Percentiles rank a stretch among this genome's conserved stretches.
Evolutionary conservation across 164 flowering plant species (phyloP).

Genomic region (Aristolochia fimbriata): DNA sequence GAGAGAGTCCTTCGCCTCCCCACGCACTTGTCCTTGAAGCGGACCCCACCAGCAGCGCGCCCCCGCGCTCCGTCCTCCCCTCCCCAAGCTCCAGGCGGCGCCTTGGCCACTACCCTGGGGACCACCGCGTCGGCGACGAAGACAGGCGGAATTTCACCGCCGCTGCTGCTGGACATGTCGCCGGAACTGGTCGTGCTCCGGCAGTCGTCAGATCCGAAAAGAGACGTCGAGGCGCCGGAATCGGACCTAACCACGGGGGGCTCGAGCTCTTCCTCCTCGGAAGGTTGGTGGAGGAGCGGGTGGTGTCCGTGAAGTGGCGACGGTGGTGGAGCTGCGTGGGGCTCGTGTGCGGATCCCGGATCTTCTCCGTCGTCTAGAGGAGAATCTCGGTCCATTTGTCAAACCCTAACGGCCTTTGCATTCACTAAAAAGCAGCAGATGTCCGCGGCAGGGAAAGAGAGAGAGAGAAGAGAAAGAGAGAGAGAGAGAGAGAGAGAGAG

Average conservation of each 20-base stretch:
- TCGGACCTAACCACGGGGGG: slow-evolving; percentile 10
- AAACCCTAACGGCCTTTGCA: neutral
- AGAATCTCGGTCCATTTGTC: neutral
- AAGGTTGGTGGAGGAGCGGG: slow-evolving; percentile 2
- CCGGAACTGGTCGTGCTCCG: slow-evolving; percentile 17
- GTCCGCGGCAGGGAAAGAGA: too few species aligned
- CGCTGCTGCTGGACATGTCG: slow-evolving; percentile 23
- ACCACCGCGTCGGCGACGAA: slow-evolving; percentile 12
- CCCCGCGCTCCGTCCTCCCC: neutral
- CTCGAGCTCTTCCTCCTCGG: slow-evolving; percentile 26
- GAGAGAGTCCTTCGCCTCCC: slow-evolving; percentile 32
- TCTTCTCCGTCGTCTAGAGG: too few species aligned
- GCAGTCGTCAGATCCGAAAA: slow-evolving; percentile 17
- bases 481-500: neutral
- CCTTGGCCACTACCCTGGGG: neutral
- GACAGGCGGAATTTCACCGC: slow-evolving; percentile 31
- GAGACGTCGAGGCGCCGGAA: slow-evolving; percentile 14
- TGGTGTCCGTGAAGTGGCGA: neutral
- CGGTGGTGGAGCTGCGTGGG: neutral
- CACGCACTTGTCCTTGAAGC: slow-evolving; percentile 33
- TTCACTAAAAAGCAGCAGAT: neutral
- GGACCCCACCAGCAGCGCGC: slow-evolving; percentile 4
- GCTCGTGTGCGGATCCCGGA: too few species aligned
- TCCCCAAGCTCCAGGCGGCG: neutral
- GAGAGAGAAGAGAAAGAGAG: neutral